These are phyloP conservation scores for Thielaviopsis musarum DNA, from an alignment of 2,329 filamentous ascomycete species.

Conservation along the genomic window DNA sequence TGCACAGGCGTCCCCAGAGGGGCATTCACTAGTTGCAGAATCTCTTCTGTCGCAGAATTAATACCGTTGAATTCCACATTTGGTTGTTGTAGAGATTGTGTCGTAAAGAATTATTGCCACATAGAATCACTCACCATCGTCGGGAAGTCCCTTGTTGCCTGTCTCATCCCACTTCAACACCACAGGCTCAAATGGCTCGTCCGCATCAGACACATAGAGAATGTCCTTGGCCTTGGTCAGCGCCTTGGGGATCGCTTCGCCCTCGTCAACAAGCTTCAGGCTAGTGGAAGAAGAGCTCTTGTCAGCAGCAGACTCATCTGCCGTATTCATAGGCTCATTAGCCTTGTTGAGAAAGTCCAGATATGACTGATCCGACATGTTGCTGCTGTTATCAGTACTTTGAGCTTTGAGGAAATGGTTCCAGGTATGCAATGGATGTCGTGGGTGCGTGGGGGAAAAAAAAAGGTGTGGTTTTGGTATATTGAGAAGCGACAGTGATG, in stretches of 20 bases:
- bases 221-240: slow-evolving; percentile 38
- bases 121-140: slow-evolving; percentile 37
- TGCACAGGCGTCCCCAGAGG: slow-evolving; percentile 40
- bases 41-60: slow-evolving; percentile 35
- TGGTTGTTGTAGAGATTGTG: background rate
- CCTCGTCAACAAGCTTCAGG: slow-evolving; percentile 36
- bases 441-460: background rate
- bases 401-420: background rate
- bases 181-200: slow-evolving; percentile 72
- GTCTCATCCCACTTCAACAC: slow-evolving; percentile 42
- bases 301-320: slow-evolving; percentile 12
- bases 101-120: too few relatives aligned
- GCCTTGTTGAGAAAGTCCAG: slow-evolving; percentile 74
- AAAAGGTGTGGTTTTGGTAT: background rate
- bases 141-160: slow-evolving; percentile 34
- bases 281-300: slow-evolving; percentile 15
- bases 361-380: slow-evolving; percentile 53
- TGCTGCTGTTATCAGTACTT: background rate
- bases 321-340: slow-evolving; percentile 48
- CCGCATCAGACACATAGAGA: slow-evolving; percentile 61
- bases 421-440: background rate
- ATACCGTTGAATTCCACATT: background rate
- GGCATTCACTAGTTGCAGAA: slow-evolving; percentile 45
- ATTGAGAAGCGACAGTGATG: background rate
- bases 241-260: slow-evolving; percentile 41